Percentiles rank a stretch among this genome's conserved stretches.
Conservation (phyloP, 306 rosid species). For the Cicer yamashitae region DNA sequence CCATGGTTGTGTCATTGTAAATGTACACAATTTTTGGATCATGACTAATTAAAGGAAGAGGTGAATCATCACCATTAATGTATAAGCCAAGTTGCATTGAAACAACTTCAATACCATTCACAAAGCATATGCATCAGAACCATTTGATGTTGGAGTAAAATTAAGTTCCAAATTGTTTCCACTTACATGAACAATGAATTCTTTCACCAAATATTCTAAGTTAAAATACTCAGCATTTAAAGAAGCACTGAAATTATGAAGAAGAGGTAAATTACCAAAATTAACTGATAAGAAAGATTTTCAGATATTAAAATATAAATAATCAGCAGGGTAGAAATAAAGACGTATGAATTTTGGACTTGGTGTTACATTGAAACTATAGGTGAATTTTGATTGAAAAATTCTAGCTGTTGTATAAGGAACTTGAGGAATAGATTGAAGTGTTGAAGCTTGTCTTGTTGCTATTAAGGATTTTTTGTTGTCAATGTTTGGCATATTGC, state of each 20-base stretch:
- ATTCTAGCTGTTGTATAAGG: conserved; percentile 54
- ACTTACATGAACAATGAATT: conserved; percentile 46
- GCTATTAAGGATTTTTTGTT: not conserved
- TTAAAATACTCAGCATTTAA: conserved; percentile 46
- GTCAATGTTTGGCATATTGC: not conserved
- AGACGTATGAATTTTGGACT: conserved; percentile 57
- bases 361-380: conserved; percentile 47
- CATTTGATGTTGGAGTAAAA: conserved; percentile 45
- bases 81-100: conserved; percentile 53
- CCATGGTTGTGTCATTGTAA: conserved; percentile 43
- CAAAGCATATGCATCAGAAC: conserved; percentile 52
- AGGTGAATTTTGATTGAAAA: conserved; percentile 47
- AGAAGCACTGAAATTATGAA: conserved; percentile 56
- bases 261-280: conserved; percentile 47
- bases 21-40: not conserved
- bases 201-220: conserved; percentile 45
- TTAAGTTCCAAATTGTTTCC: conserved; percentile 46
- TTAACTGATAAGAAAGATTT: conserved; percentile 45
- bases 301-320: conserved; percentile 34
- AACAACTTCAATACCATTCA: conserved; percentile 58
- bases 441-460: not conserved
- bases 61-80: conserved; percentile 24
- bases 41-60: conserved; percentile 45
- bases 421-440: conserved; percentile 36
- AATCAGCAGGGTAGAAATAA: conserved; percentile 51